Conservation (phyloP, 192 early-diverging fungal species). For the Mortierella hygrophila region DNA sequence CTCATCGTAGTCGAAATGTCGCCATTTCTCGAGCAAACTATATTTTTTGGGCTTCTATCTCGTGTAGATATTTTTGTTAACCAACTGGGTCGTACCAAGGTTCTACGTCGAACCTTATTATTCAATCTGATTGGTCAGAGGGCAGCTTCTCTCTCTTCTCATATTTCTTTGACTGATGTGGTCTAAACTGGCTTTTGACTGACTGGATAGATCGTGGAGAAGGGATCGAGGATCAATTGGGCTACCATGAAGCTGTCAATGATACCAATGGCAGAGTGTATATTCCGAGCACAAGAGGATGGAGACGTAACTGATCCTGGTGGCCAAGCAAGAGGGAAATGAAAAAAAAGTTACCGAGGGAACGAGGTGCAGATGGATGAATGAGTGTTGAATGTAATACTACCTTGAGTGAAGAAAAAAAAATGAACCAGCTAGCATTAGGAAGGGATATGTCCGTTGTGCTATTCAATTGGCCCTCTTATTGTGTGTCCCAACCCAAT, state of each 20-base stretch:
- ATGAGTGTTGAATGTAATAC: not conserved
- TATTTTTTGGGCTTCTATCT: not conserved
- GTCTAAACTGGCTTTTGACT: not conserved
- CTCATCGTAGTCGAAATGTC: conserved; percentile 41
- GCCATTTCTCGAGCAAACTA: conserved; percentile 29
- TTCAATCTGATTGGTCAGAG: conserved; percentile 6
- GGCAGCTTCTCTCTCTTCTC: not conserved
- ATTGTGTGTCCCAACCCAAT: not conserved
- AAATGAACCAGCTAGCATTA: not conserved
- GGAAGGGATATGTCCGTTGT: not conserved
- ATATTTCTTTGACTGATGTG: not conserved
- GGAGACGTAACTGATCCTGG: too few species aligned
- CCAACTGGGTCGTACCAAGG: not conserved
- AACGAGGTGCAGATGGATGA: too few species aligned
- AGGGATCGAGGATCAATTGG: not conserved
- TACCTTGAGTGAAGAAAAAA: not conserved
- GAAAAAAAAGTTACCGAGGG: too few species aligned
- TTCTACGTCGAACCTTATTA: not conserved
- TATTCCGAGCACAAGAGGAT: too few species aligned
- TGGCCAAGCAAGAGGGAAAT: too few species aligned
- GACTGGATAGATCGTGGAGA: not conserved
- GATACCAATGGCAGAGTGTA: too few species aligned
- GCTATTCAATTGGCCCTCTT: not conserved
- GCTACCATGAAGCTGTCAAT: too few species aligned
- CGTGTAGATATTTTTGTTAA: not conserved